Evolutionary conservation across 2,329 filamentous ascomycete genomes (phyloP), one percentile per base, ranked within the genome.

Genomic region (Eutypa lata): DNA sequence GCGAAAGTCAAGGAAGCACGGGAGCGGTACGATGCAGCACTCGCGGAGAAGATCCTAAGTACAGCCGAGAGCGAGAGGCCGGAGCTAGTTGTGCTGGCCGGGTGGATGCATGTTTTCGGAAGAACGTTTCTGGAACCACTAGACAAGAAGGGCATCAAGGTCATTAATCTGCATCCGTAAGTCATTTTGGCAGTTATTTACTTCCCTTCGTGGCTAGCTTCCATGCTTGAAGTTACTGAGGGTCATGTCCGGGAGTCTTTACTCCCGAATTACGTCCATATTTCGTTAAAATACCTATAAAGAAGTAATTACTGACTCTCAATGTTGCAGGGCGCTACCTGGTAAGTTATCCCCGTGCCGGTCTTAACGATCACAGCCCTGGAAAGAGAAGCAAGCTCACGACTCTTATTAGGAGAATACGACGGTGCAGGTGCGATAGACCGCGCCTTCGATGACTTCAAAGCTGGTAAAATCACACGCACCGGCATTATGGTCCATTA

Each of bases 401-500:
- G 89, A 65, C 68, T 83, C 26, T 33, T 16, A 3, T 11, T 82
- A 47, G 84, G 84, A 7, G 78, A 82, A 61, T 88, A 89, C 67
- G 84, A 89, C 61, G 88, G 88, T 14, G 79, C 80, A 47, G 73
- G 81, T 58, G 89, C 88, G n/a, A 90, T 91, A 61, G 78, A 84
- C 61, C 77, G 87, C 48, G 87, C 87, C 22, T 86, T 83, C 71
- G 75, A 79, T 51, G 86, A 84, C 53, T 90, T 83, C 66, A 65
- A 80, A 62, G 64, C 62, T 5, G 70, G 71, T 26, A 81, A 80
- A 57, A 80, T 90, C 10, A 80, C 80, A 58, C 80, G 79, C 58
- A 95, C 91, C 0, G 91, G 92, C 1, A 86, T 95, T 50, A 96
- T 96, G 92, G 84, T 91, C 16, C 91, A 96, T 73, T 87, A 92